Percentiles rank a stretch among this genome's conserved stretches.
phyloP scores from a whole-genome alignment of 2,329 filamentous ascomycete genomes.

The Metarhizium anisopliae region DNA sequence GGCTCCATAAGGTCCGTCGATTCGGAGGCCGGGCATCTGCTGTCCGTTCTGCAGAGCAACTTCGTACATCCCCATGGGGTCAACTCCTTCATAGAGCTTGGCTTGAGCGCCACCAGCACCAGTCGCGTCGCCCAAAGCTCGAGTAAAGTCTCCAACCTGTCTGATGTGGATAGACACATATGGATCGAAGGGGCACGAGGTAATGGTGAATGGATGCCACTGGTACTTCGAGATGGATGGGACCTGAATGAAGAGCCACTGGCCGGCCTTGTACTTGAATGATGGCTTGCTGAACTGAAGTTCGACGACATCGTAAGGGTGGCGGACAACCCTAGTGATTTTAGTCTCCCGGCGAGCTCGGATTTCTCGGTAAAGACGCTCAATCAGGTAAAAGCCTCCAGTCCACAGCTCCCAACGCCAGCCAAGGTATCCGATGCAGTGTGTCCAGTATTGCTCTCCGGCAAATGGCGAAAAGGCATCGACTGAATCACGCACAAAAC shows the following conservation, averaged over 20 bases:
- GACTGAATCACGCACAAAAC: slow-evolving; percentile 82
- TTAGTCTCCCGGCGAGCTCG: slow-evolving; percentile 74
- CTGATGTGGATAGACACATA: slow-evolving; percentile 93
- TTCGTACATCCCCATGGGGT: slow-evolving; percentile 96
- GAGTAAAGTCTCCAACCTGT: slow-evolving; percentile 94
- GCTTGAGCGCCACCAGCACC: slow-evolving; percentile 81
- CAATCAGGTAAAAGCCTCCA: slow-evolving; percentile 75
- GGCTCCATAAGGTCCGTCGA: slow-evolving; percentile 93
- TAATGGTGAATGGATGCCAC: slow-evolving; percentile 99
- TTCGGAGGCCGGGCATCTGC: slow-evolving; percentile 79
- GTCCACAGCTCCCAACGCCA: slow-evolving; percentile 95
- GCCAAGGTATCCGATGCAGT: slow-evolving; percentile 90
- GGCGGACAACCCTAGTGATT: slow-evolving; percentile 88
- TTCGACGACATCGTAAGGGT: slow-evolving; percentile 95
- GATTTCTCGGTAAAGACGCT: slow-evolving; percentile 87
- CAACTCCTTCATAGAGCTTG: slow-evolving; percentile 82
- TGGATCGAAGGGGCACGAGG: slow-evolving; percentile 90
- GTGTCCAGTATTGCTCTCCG: slow-evolving; percentile 71
- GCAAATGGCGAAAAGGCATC: slow-evolving; percentile 75
- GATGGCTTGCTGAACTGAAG: slow-evolving; percentile 95
- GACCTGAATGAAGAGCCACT: slow-evolving; percentile 95
- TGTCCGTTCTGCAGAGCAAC: slow-evolving; percentile 90
- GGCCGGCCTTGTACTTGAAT: slow-evolving; percentile 96
- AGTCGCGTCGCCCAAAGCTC: slow-evolving; percentile 87
- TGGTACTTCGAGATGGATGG: slow-evolving; percentile 81